These are phyloP conservation scores for Panicum miliaceum DNA, from an alignment of 176 grass and related monocot genomes.

Conservation along the genomic window DNA sequence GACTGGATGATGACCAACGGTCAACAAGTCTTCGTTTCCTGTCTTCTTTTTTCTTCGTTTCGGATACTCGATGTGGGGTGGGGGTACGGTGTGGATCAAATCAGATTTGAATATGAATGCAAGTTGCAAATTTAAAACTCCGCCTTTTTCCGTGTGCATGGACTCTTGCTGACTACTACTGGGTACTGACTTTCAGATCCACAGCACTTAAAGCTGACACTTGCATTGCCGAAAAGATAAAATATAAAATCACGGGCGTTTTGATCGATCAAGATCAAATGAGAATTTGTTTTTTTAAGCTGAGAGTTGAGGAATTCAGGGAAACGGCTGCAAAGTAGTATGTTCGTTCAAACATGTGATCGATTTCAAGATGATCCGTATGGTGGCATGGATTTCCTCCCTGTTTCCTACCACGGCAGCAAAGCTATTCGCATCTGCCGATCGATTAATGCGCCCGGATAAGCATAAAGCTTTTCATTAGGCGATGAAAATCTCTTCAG, in stretches of 20 bases:
- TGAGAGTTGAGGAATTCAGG: too few relatives aligned
- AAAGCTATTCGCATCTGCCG: not conserved
- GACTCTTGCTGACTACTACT: not conserved
- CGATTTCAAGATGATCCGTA: not conserved
- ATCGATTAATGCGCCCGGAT: not conserved
- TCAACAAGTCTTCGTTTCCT: slow-evolving; percentile 18
- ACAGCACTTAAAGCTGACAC: not conserved
- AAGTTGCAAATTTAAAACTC: not conserved
- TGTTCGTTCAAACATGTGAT: not conserved
- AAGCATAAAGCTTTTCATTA: not conserved
- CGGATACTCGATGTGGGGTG: not conserved
- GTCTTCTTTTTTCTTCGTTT: not conserved
- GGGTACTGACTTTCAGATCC: not conserved
- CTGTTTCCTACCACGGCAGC: not conserved
- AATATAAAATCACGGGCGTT: too few relatives aligned
- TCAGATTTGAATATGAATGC: slow-evolving; percentile 38
- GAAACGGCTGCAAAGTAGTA: not conserved
- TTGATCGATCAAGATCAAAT: not conserved
- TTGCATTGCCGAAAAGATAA: not conserved
- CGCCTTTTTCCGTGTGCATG: not conserved
- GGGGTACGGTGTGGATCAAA: slow-evolving; percentile 1
- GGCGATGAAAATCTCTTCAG: too few relatives aligned
- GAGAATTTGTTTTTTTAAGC: not conserved
- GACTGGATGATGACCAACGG: slow-evolving; percentile 41
- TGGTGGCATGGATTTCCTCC: too few relatives aligned